A percentile compares a stretch with the other conserved stretches of the same genome.
These are phyloP conservation scores for Phoma herbarum DNA, from an alignment of 2,329 filamentous ascomycete species.

Conservation along the genomic window DNA sequence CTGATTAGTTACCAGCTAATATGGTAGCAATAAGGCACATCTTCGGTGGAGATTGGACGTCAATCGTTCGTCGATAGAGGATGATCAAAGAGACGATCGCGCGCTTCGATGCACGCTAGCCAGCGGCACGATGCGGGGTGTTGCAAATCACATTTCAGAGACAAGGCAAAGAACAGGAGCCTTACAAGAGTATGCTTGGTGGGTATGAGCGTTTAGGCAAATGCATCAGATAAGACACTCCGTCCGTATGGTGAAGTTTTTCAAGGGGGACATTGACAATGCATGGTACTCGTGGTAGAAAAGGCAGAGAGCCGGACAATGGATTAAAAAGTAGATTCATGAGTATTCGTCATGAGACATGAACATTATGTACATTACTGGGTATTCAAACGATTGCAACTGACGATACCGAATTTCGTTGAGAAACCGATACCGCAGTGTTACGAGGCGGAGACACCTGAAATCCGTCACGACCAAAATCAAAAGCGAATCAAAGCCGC, in stretches of 20 bases:
- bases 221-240: neutral
- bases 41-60: neutral
- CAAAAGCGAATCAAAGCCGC: neutral
- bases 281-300: neutral
- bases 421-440: neutral
- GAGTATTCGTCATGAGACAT: neutral
- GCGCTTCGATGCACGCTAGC: neutral
- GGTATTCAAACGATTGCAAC: neutral
- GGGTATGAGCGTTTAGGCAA: neutral
- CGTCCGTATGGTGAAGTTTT: neutral
- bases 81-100: neutral
- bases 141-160: neutral
- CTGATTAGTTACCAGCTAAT: neutral
- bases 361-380: conserved; percentile 2
- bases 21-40: neutral
- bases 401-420: neutral
- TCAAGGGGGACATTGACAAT: neutral
- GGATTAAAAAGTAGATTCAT: conserved; percentile 2
- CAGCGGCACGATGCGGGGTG: neutral
- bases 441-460: neutral
- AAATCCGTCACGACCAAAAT: neutral
- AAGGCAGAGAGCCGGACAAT: neutral
- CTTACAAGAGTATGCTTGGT: neutral
- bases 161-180: neutral
- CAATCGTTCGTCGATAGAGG: neutral